Evolutionary conservation across 306 rosid genomes (phyloP).

Genomic region (Trifolium subterraneum): DNA sequence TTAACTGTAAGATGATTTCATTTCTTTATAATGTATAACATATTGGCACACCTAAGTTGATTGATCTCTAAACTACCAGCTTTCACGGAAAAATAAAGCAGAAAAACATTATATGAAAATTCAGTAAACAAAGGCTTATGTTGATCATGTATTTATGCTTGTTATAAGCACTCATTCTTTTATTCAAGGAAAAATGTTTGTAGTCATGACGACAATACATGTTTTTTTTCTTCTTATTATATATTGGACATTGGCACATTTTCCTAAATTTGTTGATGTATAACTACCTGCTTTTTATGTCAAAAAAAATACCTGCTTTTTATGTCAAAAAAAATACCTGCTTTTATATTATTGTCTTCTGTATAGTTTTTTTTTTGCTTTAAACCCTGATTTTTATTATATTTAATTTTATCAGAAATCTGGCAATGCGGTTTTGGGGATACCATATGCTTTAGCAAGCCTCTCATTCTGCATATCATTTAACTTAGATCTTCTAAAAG

Average conservation of each 20-base stretch:
- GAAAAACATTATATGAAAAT: conserved; percentile 1
- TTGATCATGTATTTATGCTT: conserved; percentile 14
- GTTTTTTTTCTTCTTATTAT: not conserved
- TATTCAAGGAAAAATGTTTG: conserved; percentile 1
- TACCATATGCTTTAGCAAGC: conserved; percentile 95
- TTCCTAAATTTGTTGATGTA: conserved; percentile 22
- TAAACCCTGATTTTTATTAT: conserved; percentile 20
- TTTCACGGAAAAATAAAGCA: not conserved
- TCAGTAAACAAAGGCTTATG: not conserved
- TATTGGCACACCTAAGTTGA: conserved; percentile 14
- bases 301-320: too few species aligned
- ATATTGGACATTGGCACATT: not conserved
- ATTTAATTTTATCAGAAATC: conserved; percentile 71
- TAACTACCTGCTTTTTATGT: conserved; percentile 19
- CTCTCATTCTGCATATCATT: conserved; percentile 93
- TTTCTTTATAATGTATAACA: conserved; percentile 3
- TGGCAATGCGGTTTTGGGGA: conserved; percentile 89
- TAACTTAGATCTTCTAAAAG: conserved; percentile 96
- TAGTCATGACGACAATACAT: conserved; percentile 5
- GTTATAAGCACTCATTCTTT: conserved; percentile 5
- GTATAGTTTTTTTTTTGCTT: conserved; percentile 24
- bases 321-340: too few species aligned
- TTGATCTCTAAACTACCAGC: conserved; percentile 5
- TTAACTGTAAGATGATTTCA: conserved; percentile 5
- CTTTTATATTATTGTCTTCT: conserved; percentile 22